These are phyloP conservation scores for Aspergillus pseudoglaucus DNA, from an alignment of 2,329 filamentous ascomycete species.

Conservation along the genomic window DNA sequence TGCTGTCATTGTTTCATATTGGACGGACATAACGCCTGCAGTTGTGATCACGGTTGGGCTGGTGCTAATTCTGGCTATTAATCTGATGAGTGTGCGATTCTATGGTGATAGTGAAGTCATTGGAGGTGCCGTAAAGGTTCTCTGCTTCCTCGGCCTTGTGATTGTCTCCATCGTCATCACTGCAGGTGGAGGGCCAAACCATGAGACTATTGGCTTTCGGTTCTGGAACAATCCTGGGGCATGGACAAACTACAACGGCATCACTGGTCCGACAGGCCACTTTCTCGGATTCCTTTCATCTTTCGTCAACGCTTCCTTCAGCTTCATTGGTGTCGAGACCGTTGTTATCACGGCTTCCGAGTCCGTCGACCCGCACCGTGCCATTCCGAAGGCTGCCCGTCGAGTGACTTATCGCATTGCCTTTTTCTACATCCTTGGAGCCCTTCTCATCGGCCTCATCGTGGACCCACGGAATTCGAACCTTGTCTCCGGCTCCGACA, in stretches of 20 bases:
- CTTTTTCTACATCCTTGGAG: conserved; percentile 31
- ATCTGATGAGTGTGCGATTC: too few species aligned
- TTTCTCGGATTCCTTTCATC: conserved; percentile 33
- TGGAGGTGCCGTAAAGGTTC: conserved; percentile 25
- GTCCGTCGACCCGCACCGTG: conserved; percentile 31
- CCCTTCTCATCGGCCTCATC: too few species aligned
- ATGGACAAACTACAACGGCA: conserved; percentile 26
- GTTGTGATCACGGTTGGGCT: conserved; percentile 57
- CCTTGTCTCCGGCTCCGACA: too few species aligned
- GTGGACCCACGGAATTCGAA: too few species aligned
- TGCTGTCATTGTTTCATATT: conserved; percentile 76
- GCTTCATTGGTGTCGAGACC: conserved; percentile 36
- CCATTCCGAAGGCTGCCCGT: conserved; percentile 36
- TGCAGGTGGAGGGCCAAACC: conserved; percentile 25
- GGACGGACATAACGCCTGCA: conserved; percentile 59
- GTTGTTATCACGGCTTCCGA: conserved; percentile 38
- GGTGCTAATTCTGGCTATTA: conserved; percentile 13
- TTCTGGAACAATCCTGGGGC: conserved; percentile 29
- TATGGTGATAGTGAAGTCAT: conserved; percentile 2
- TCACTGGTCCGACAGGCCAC: conserved; percentile 26
- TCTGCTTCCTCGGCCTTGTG: conserved; percentile 25
- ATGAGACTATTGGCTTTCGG: conserved; percentile 28
- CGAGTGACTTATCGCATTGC: conserved; percentile 36
- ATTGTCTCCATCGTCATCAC: conserved; percentile 28
- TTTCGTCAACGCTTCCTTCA: conserved; percentile 36